These are phyloP conservation scores for Vanrija sp. DNA, from an alignment of 1,284 basidiomycete species.

Conservation along the genomic window DNA sequence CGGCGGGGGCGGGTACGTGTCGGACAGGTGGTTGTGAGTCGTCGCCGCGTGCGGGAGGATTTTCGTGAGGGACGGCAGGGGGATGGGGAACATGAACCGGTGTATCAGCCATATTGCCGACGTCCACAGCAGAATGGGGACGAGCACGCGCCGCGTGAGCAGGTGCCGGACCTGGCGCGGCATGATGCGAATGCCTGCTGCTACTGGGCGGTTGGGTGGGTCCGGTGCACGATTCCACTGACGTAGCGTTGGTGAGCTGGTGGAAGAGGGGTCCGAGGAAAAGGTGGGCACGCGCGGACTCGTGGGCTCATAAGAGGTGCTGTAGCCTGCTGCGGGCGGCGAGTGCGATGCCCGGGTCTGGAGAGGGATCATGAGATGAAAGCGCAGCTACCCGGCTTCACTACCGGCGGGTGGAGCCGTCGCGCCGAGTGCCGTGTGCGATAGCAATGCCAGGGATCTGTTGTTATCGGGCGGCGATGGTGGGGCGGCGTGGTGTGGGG, in stretches of 20 bases:
- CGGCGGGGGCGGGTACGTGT: conserved; percentile 26
- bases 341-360: background rate
- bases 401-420: too few species aligned
- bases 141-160: conserved; percentile 18
- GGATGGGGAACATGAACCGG: conserved; percentile 22
- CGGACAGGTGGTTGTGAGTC: conserved; percentile 21
- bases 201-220: too few species aligned
- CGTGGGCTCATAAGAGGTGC: background rate
- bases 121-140: conserved; percentile 24
- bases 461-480: too few species aligned
- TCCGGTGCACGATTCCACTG: too few species aligned
- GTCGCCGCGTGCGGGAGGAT: background rate
- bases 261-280: background rate
- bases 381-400: too few species aligned
- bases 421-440: too few species aligned
- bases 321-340: background rate
- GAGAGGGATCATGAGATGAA: background rate
- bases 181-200: background rate
- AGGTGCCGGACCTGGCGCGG: background rate
- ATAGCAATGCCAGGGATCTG: too few species aligned
- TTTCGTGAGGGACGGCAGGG: conserved; percentile 11
- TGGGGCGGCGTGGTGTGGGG: too few species aligned
- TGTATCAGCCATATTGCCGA: conserved; percentile 26
- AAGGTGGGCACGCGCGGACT: background rate
- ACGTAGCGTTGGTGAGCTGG: too few species aligned